Conservation (phyloP, 331 rosid genomes). For the Quercus tomentella region DNA sequence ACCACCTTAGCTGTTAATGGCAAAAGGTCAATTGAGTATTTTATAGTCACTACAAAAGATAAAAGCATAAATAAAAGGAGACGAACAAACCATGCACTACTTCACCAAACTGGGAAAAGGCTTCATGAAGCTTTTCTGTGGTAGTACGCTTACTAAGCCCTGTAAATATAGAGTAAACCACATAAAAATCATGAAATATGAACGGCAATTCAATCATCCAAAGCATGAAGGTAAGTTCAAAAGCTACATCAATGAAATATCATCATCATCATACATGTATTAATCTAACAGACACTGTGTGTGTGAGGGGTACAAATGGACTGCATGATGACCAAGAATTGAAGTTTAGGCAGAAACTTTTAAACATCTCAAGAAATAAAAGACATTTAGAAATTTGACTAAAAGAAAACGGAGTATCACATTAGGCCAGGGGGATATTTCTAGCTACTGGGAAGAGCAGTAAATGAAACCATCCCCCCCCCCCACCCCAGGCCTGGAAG, state of each 20-base stretch:
- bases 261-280: background rate
- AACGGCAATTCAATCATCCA: background rate
- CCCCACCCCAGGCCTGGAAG: no score
- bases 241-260: background rate
- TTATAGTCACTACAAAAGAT: background rate
- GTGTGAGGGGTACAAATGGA: background rate
- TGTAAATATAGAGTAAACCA: conserved; percentile 25
- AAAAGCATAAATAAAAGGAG: background rate
- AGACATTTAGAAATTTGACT: background rate
- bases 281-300: no score
- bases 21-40: background rate
- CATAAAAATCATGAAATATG: background rate
- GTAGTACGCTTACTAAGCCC: conserved; percentile 97
- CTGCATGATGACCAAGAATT: background rate
- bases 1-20: conserved; percentile 77
- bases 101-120: conserved; percentile 87
- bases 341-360: background rate
- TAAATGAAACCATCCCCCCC: no score
- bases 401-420: background rate
- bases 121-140: conserved; percentile 60
- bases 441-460: no score
- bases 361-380: background rate
- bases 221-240: background rate
- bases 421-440: no score
- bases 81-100: conserved; percentile 61